phyloP scores from a whole-genome alignment of 2,329 filamentous ascomycete genomes.

The Didymella lethalis region DNA sequence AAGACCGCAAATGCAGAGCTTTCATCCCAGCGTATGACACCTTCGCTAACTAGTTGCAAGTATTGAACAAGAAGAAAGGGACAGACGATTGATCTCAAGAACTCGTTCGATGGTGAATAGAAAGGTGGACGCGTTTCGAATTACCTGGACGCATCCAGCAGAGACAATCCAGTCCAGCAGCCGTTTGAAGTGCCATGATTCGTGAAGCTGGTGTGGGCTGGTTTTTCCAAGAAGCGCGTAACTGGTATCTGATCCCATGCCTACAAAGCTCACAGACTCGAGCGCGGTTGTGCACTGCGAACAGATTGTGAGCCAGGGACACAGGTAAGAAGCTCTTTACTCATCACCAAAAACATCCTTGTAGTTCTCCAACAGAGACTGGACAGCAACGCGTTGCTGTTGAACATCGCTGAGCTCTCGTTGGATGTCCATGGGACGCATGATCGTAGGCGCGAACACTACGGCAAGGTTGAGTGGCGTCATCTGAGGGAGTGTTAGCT shows the following conservation, averaged over 20 bases:
- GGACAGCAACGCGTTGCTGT: constrained; percentile 87
- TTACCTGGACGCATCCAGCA: constrained; percentile 12
- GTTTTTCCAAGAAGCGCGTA: constrained; percentile 7
- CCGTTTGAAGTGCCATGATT: constrained; percentile 5
- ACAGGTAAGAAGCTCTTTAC: constrained; percentile 19
- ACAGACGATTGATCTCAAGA: not conserved
- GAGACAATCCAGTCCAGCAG: constrained; percentile 9
- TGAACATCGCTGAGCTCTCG: constrained; percentile 97
- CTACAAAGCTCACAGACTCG: constrained; percentile 14
- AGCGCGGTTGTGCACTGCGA: constrained; percentile 2
- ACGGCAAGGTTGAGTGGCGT: constrained; percentile 95
- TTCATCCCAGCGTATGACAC: constrained; percentile 9
- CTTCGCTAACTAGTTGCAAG: constrained; percentile 10
- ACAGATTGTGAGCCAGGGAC: constrained; percentile 8
- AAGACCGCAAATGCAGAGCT: constrained; percentile 7
- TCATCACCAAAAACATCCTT: constrained; percentile 72
- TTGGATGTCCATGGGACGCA: constrained; percentile 88
- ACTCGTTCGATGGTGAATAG: not conserved
- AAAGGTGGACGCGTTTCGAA: not conserved
- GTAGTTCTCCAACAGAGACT: constrained; percentile 92
- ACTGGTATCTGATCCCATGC: constrained; percentile 7
- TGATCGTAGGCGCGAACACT: constrained; percentile 96
- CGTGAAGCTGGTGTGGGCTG: constrained; percentile 5
- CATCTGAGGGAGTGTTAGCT: constrained; percentile 67
- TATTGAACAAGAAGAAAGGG: constrained; percentile 10